Conservation (phyloP, 345 rosid genomes). For the Draba incana region DNA sequence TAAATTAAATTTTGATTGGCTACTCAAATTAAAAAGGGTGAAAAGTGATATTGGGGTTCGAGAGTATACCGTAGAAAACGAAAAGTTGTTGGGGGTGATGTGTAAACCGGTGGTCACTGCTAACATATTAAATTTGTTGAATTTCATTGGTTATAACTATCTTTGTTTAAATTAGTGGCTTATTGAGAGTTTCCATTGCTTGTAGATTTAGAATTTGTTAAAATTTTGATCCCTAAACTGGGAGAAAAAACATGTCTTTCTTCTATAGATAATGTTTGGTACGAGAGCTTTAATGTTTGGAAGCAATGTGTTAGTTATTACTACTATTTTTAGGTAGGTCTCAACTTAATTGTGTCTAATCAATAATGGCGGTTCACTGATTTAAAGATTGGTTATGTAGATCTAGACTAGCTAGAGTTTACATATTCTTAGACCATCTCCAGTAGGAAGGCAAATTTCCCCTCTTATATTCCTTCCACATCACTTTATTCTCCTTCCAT, state of each 20-base stretch:
- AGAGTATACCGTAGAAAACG: background rate
- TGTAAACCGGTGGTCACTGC: background rate
- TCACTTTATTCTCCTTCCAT: too few species aligned
- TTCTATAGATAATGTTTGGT: background rate
- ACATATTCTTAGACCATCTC: too few species aligned
- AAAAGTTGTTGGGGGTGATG: background rate
- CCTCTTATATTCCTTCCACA: too few species aligned
- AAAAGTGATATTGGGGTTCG: background rate
- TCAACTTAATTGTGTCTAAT: background rate
- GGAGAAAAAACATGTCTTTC: slow-evolving; percentile 16
- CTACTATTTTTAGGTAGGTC: slow-evolving; percentile 5
- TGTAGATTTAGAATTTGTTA: background rate
- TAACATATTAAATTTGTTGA: background rate
- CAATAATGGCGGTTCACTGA: background rate
- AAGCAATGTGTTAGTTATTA: slow-evolving; percentile 1
- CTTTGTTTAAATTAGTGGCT: background rate
- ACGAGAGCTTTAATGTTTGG: background rate
- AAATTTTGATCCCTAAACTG: background rate
- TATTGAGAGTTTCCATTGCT: background rate
- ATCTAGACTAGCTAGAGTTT: background rate
- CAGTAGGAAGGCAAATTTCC: too few species aligned
- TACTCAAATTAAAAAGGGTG: background rate
- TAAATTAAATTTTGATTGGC: background rate
- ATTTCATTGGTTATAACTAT: background rate
- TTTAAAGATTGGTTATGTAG: background rate